A percentile compares a stretch with the other conserved stretches of the same genome.
These are phyloP conservation scores for Tuctoria greenei DNA, from an alignment of 176 grass and related monocot genomes.

Conservation along the genomic window DNA sequence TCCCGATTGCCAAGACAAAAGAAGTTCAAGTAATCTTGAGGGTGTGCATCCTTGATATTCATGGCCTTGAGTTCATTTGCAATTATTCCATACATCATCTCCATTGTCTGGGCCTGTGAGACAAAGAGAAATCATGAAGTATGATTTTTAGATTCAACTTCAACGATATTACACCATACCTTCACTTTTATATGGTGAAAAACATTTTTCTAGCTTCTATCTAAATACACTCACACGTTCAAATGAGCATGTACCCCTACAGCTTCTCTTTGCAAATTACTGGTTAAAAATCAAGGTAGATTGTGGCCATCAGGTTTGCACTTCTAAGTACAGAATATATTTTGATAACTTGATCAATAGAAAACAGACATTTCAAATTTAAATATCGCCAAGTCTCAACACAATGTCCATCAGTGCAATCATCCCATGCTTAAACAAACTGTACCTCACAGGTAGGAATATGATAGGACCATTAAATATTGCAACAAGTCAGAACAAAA, in stretches of 20 bases:
- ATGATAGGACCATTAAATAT: slow-evolving; percentile 17
- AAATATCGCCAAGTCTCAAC: neutral
- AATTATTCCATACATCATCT: slow-evolving; percentile 93
- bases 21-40: slow-evolving; percentile 94
- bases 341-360: slow-evolving; percentile 20
- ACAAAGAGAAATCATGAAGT: slow-evolving; percentile 29
- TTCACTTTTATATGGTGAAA: neutral
- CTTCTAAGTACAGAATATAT: neutral
- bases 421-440: too few relatives aligned
- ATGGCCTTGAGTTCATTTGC: slow-evolving; percentile 76
- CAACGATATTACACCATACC: too few relatives aligned
- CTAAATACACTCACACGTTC: neutral
- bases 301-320: neutral
- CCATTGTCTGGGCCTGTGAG: slow-evolving; percentile 83
- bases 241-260: neutral
- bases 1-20: slow-evolving; percentile 91
- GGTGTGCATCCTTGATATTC: slow-evolving; percentile 58
- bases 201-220: slow-evolving; percentile 8
- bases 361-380: neutral
- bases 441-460: too few relatives aligned
- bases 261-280: neutral
- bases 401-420: neutral
- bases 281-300: neutral
- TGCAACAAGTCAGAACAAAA: neutral
- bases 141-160: neutral